phyloP scores from a whole-genome alignment of 768 basidiomycete species.

The Suillus ampliporus region DNA sequence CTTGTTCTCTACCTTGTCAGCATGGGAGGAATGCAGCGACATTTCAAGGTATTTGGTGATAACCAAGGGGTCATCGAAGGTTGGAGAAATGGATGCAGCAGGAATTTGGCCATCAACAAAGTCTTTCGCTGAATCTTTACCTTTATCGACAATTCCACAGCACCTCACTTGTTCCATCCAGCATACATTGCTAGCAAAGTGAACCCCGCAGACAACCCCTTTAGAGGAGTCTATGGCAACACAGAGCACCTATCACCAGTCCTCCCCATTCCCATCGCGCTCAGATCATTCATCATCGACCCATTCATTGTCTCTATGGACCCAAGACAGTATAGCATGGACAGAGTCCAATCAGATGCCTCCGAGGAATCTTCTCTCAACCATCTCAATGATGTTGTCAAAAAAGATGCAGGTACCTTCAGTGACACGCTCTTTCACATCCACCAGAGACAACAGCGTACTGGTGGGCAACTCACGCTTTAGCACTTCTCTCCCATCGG shows the following conservation, averaged over 20 bases:
- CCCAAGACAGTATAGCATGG: neutral
- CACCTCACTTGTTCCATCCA: neutral
- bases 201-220: conserved; percentile 14
- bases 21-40: no score
- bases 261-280: conserved; percentile 13
- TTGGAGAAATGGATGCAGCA: no score
- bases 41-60: no score
- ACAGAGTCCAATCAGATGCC: conserved; percentile 10
- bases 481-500: no score
- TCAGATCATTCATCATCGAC: neutral
- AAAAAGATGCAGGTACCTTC: neutral
- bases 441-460: neutral
- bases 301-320: neutral
- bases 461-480: neutral
- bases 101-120: no score
- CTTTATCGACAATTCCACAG: conserved; percentile 9
- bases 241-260: conserved; percentile 10
- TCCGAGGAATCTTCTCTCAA: conserved; percentile 15
- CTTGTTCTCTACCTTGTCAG: no score
- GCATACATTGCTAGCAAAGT: conserved; percentile 1
- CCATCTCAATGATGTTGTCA: neutral
- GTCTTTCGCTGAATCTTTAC: conserved; percentile 17
- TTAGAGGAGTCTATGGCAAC: conserved; percentile 3
- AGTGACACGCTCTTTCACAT: conserved; percentile 16
- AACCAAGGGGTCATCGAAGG: no score